Conservation (phyloP, 768 basidiomycete genomes). For the Mycena venus region DNA sequence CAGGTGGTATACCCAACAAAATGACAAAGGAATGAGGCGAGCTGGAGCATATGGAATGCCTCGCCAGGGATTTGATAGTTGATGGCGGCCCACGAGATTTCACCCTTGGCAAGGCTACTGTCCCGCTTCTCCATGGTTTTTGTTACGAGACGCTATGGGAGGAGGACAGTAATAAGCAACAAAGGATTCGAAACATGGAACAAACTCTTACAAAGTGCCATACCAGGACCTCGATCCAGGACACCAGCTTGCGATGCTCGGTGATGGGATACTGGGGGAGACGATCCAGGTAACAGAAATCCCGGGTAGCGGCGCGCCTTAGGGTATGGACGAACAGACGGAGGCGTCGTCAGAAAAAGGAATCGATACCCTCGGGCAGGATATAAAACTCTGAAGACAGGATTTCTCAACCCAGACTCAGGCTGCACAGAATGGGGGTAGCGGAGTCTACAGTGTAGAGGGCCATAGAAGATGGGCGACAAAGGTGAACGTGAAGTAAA, state of each 20-base stretch:
- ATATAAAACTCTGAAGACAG: neutral
- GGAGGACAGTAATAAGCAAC: neutral
- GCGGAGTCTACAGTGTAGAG: too few species aligned
- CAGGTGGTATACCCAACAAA: neutral
- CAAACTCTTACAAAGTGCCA: neutral
- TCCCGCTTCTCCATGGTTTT: neutral
- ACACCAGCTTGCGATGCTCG: neutral
- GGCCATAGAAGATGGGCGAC: too few species aligned
- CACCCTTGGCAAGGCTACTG: neutral
- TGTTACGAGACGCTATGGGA: neutral
- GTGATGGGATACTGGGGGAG: neutral
- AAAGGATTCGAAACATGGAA: neutral
- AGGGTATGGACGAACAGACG: neutral
- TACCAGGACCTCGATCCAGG: neutral
- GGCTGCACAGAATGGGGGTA: too few species aligned
- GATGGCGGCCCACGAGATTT: neutral
- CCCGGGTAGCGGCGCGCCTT: neutral
- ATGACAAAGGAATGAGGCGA: neutral
- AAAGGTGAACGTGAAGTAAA: too few species aligned
- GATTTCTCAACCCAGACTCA: too few species aligned
- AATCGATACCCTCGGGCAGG: neutral
- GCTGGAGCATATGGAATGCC: neutral
- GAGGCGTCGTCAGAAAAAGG: neutral
- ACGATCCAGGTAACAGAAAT: neutral
- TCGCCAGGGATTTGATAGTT: neutral